A percentile compares a stretch with the other conserved stretches of the same genome.
Evolutionary conservation across 805 yeast species (phyloP).

Genomic region (Blastobotrys peoriensis): DNA sequence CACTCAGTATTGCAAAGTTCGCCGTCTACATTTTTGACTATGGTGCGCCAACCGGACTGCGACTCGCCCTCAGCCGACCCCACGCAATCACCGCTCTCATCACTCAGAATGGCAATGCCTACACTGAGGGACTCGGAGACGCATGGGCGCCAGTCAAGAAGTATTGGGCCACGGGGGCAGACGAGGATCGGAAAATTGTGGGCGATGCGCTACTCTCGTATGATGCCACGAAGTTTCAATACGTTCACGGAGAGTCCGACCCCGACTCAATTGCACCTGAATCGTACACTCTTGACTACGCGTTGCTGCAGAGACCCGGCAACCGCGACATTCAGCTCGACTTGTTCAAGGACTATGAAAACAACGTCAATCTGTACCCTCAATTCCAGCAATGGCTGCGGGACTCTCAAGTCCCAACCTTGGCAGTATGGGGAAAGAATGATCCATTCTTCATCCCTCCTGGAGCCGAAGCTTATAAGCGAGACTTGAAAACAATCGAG

Average conservation of each 20-base stretch:
- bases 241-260: slow-evolving; percentile 29
- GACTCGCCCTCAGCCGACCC: slow-evolving; percentile 34
- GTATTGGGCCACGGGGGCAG: slow-evolving; percentile 29
- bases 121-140: slow-evolving; percentile 37
- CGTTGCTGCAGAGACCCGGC: slow-evolving; percentile 25
- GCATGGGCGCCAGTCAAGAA: slow-evolving; percentile 36
- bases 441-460: slow-evolving; percentile 32
- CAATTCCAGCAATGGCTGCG: slow-evolving; percentile 33
- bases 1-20: slow-evolving; percentile 22
- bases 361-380: slow-evolving; percentile 34
- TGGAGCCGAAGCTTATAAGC: slow-evolving; percentile 37
- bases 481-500: slow-evolving; percentile 29
- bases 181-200: slow-evolving; percentile 10
- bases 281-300: slow-evolving; percentile 29
- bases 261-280: slow-evolving; percentile 30
- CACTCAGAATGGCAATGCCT: slow-evolving; percentile 42
- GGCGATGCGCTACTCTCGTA: slow-evolving; percentile 14
- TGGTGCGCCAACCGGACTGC: slow-evolving; percentile 39
- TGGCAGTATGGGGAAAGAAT: slow-evolving; percentile 39
- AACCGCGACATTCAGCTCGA: slow-evolving; percentile 31
- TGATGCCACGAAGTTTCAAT: slow-evolving; percentile 27
- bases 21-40: slow-evolving; percentile 39
- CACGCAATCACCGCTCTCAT: slow-evolving; percentile 30
- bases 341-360: slow-evolving; percentile 34
- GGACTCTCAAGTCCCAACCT: slow-evolving; percentile 30